Evolutionary conservation across 352 stramenopile species (phyloP).

Genomic region (Blastocystis sp.): DNA sequence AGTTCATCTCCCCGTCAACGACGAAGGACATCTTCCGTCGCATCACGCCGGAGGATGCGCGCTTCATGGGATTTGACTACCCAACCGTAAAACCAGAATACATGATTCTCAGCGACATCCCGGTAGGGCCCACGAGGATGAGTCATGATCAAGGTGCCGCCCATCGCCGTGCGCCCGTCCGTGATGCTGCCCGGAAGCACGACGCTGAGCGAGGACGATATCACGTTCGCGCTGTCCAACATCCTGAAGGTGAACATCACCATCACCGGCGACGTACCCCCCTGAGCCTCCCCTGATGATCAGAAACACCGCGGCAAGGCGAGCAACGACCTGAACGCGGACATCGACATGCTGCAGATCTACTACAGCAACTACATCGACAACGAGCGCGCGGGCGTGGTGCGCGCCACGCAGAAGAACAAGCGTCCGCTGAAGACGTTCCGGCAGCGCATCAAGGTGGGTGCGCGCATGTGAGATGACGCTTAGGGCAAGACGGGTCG

Average conservation of each 20-base stretch:
- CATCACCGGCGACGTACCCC: constrained; percentile 36
- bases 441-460: constrained; percentile 84
- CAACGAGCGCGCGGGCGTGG: constrained; percentile 93
- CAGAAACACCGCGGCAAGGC: constrained; percentile 92
- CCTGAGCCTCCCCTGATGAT: constrained; percentile 81
- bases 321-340: constrained; percentile 87
- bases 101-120: constrained; percentile 96
- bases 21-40: constrained; percentile 94
- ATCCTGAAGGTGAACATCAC: constrained; percentile 94
- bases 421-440: constrained; percentile 97
- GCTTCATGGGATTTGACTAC: constrained; percentile 90
- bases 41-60: constrained; percentile 94
- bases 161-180: constrained; percentile 93
- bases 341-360: constrained; percentile 83
- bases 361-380: constrained; percentile 91
- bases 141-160: constrained; percentile 78
- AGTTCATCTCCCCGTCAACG: constrained; percentile 88
- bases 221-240: constrained; percentile 95
- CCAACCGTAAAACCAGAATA: constrained; percentile 89
- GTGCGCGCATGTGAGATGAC: constrained; percentile 77
- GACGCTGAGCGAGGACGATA: constrained; percentile 92
- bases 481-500: constrained; percentile 91
- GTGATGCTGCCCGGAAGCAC: constrained; percentile 89
- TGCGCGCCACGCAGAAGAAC: constrained; percentile 92
- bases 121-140: constrained; percentile 79